phyloP scores from a whole-genome alignment of 169 alveolate genomes.

The Eimeria acervulina region DNA sequence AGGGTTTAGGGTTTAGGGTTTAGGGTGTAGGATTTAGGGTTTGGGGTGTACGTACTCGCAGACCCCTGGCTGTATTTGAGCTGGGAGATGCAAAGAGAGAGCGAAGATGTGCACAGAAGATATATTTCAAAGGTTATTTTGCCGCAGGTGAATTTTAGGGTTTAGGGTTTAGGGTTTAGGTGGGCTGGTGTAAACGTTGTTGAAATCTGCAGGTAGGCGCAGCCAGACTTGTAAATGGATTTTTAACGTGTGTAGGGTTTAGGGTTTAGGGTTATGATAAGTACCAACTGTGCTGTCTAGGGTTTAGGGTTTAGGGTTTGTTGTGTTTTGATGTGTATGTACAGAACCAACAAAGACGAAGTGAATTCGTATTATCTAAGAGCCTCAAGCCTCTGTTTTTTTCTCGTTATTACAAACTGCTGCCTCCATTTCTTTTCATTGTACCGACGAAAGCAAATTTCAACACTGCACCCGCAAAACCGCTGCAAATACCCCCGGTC shows the following conservation, averaged over 20 bases:
- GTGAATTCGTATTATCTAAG: slow-evolving; percentile 59
- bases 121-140: slow-evolving; percentile 87
- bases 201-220: background rate
- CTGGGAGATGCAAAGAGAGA: slow-evolving; percentile 94
- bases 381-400: slow-evolving; percentile 41
- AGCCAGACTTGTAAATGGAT: background rate
- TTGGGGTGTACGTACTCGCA: background rate
- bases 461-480: slow-evolving; percentile 6
- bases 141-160: slow-evolving; percentile 84
- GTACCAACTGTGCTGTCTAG: background rate
- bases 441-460: slow-evolving; percentile 43
- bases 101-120: slow-evolving; percentile 91
- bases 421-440: slow-evolving; percentile 12
- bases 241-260: slow-evolving; percentile 1
- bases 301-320: slow-evolving; percentile 17
- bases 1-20: no score
- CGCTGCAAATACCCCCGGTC: background rate
- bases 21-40: no score
- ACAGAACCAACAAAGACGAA: slow-evolving; percentile 36
- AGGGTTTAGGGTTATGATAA: no score
- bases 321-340: background rate
- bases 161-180: slow-evolving; percentile 18
- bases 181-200: background rate
- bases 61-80: slow-evolving; percentile 94
- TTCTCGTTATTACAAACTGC: slow-evolving; percentile 58